Percentiles rank a stretch among this genome's conserved stretches.
phyloP scores from a whole-genome alignment of 768 basidiomycete species.

The Pholiota molesta region DNA sequence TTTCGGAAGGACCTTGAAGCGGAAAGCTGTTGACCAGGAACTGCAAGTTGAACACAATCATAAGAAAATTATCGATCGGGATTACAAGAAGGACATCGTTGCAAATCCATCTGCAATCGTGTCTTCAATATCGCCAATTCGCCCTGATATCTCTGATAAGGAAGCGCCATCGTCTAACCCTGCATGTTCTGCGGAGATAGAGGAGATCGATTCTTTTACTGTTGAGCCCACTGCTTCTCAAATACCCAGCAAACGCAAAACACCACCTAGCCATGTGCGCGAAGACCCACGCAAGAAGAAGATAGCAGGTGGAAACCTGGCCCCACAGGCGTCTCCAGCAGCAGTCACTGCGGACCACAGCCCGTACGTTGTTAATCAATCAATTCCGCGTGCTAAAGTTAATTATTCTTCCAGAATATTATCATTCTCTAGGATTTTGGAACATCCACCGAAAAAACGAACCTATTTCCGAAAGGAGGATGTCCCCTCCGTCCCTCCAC shows the following conservation, averaged over 20 bases:
- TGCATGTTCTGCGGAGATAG: conserved; percentile 11
- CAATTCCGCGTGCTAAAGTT: not conserved
- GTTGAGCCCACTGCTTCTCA: conserved; percentile 11
- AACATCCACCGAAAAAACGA: not conserved
- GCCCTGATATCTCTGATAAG: not conserved
- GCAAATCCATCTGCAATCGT: not conserved
- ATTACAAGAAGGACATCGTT: not conserved
- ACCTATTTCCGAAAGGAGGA: not conserved
- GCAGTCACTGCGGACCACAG: conserved; percentile 16
- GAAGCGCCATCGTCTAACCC: not conserved
- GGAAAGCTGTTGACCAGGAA: conserved; percentile 15
- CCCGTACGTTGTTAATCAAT: conserved; percentile 20
- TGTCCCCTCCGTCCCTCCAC: conserved; percentile 12
- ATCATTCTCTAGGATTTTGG: conserved; percentile 17
- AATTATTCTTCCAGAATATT: conserved; percentile 17
- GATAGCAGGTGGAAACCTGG: conserved; percentile 8
- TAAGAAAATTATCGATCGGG: conserved; percentile 15
- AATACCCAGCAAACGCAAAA: conserved; percentile 15
- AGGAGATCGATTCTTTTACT: conserved; percentile 29
- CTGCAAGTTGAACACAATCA: conserved; percentile 12
- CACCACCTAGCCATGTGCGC: not conserved
- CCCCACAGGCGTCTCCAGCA: conserved; percentile 12
- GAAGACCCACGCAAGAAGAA: conserved; percentile 6
- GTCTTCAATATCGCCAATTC: not conserved
- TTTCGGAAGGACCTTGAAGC: conserved; percentile 19